Evolutionary conservation across 192 early-diverging fungal species (phyloP).

Genomic region (Neocallimastix lanati): DNA sequence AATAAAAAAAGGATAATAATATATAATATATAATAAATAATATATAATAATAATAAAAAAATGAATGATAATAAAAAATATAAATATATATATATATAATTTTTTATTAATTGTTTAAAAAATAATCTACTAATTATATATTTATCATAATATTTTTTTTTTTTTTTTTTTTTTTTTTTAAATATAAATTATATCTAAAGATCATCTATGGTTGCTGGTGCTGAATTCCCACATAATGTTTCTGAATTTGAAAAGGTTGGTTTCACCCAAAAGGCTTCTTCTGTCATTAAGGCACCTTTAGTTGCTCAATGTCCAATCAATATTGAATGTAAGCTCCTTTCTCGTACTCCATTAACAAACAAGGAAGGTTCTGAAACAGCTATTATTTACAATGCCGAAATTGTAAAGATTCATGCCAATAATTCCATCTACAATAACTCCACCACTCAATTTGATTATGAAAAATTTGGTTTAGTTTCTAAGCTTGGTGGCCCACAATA

Average conservation of each 20-base stretch:
- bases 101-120: too few relatives aligned
- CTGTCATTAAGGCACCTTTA: neutral
- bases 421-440: neutral
- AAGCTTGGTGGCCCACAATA: neutral
- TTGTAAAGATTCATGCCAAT: neutral
- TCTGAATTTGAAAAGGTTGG: neutral
- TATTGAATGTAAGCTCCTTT: neutral
- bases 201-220: neutral
- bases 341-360: neutral
- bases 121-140: too few relatives aligned
- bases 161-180: too few relatives aligned
- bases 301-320: neutral
- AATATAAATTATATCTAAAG: neutral
- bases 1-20: too few relatives aligned
- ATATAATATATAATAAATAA: too few relatives aligned
- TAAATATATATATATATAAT: too few relatives aligned
- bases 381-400: neutral
- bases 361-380: neutral
- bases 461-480: neutral
- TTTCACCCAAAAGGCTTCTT: neutral
- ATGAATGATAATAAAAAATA: too few relatives aligned
- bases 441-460: neutral
- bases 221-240: neutral
- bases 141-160: too few relatives aligned
- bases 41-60: too few relatives aligned